Evolutionary conservation across 2,329 filamentous ascomycete species (phyloP).

Genomic region (Fusarium chlamydosporum): DNA sequence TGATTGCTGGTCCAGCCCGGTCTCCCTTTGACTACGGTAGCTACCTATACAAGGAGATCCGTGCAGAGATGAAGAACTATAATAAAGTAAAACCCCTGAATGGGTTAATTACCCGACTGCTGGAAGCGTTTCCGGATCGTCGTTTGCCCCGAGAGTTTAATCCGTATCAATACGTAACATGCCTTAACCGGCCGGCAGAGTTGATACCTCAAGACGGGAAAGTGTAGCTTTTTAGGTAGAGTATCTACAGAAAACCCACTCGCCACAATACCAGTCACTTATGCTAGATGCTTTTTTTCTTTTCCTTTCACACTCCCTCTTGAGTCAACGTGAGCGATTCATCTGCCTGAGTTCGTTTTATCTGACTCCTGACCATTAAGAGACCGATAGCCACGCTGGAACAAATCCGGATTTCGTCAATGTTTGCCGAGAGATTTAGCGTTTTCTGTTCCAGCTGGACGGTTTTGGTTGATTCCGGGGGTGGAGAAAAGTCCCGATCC

Average conservation of each 20-base stretch:
- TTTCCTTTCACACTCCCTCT: neutral
- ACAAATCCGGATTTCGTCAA: neutral
- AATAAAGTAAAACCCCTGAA: neutral
- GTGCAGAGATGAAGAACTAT: neutral
- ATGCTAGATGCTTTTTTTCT: neutral
- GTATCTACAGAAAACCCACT: too few species aligned
- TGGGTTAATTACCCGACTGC: neutral
- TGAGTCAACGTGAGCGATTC: neutral
- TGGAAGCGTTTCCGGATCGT: neutral
- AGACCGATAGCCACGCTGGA: constrained; percentile 3
- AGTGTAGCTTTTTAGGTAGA: too few species aligned
- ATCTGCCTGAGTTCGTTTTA: neutral
- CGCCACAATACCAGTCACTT: constrained; percentile 5
- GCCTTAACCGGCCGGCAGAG: neutral
- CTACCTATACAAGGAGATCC: neutral
- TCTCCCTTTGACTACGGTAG: neutral
- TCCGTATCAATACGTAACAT: neutral
- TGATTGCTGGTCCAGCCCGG: neutral
- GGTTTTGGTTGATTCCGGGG: constrained; percentile 18
- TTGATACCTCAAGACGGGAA: neutral
- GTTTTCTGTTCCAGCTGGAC: neutral
- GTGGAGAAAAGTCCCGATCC: constrained; percentile 7
- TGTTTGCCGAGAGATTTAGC: constrained; percentile 2
- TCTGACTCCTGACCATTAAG: neutral
- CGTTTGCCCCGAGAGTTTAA: neutral